These are phyloP conservation scores for Backusella australiensis DNA, from an alignment of 192 early-diverging fungal species.

Conservation along the genomic window DNA sequence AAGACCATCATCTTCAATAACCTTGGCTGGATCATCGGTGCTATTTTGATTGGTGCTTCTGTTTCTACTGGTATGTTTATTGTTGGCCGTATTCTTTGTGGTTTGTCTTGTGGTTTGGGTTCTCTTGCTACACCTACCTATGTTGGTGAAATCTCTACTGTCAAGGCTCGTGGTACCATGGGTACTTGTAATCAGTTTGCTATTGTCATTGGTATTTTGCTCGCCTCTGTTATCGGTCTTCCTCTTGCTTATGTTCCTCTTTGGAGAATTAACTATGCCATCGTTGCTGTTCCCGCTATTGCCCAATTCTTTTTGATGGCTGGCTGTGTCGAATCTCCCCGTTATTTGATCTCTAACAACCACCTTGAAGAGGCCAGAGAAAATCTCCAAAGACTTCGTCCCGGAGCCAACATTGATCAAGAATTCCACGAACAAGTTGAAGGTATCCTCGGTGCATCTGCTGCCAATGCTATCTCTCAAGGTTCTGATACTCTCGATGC, in stretches of 20 bases:
- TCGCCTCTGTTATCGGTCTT: slow-evolving; percentile 66
- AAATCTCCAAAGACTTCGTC: slow-evolving; percentile 54
- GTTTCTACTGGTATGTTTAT: slow-evolving; percentile 59
- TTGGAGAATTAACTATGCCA: slow-evolving; percentile 70
- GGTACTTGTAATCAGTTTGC: slow-evolving; percentile 77
- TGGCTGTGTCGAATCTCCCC: slow-evolving; percentile 78
- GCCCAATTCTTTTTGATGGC: slow-evolving; percentile 59
- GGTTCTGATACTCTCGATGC: neutral
- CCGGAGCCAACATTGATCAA: slow-evolving; percentile 47
- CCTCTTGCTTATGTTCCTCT: slow-evolving; percentile 56
- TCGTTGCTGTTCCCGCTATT: slow-evolving; percentile 61
- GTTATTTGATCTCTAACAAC: slow-evolving; percentile 65
- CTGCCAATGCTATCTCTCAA: neutral
- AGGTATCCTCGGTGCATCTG: slow-evolving; percentile 21
- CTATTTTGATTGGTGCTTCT: slow-evolving; percentile 61
- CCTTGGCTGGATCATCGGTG: slow-evolving; percentile 64
- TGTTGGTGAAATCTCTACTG: slow-evolving; percentile 76
- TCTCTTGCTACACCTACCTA: slow-evolving; percentile 63
- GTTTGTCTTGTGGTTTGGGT: slow-evolving; percentile 71
- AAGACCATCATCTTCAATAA: slow-evolving; percentile 64
- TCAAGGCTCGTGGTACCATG: slow-evolving; percentile 62
- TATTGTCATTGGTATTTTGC: slow-evolving; percentile 77
- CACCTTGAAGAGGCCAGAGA: slow-evolving; percentile 56
- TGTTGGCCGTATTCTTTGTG: slow-evolving; percentile 72
- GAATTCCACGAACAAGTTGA: slow-evolving; percentile 64